Evolutionary conservation across 1,284 basidiomycete species (phyloP).

Genomic region (Naganishia liquefaciens): DNA sequence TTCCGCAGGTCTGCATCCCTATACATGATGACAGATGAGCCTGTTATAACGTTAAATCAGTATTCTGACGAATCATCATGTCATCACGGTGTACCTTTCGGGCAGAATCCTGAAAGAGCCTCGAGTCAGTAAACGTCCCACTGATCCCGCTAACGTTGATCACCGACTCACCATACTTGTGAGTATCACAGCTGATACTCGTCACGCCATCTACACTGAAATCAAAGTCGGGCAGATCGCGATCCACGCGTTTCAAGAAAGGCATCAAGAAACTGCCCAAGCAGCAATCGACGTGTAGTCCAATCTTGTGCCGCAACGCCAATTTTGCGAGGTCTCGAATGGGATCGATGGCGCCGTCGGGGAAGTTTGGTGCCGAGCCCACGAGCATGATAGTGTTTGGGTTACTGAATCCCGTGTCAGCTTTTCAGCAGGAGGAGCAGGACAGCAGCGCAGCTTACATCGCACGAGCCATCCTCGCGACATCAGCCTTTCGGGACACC

Average conservation of each 20-base stretch:
- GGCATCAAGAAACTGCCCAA: slow-evolving; percentile 89
- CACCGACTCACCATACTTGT: slow-evolving; percentile 64
- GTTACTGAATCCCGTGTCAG: slow-evolving; percentile 40
- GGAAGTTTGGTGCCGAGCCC: slow-evolving; percentile 88
- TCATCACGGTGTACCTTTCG: slow-evolving; percentile 60
- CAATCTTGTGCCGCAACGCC: slow-evolving; percentile 73
- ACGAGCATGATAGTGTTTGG: slow-evolving; percentile 66
- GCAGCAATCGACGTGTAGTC: slow-evolving; percentile 92
- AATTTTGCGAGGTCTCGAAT: slow-evolving; percentile 77
- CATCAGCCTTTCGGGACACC: slow-evolving; percentile 74
- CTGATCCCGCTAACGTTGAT: not conserved
- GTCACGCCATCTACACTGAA: slow-evolving; percentile 88
- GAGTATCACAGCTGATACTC: slow-evolving; percentile 86
- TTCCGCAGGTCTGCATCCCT: slow-evolving; percentile 68
- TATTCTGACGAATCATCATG: not conserved
- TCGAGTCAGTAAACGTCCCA: not conserved
- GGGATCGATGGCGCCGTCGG: slow-evolving; percentile 86
- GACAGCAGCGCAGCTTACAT: slow-evolving; percentile 63
- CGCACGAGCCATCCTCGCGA: slow-evolving; percentile 76
- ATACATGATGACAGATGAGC: slow-evolving; percentile 94
- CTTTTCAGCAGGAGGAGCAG: not conserved
- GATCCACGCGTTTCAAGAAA: slow-evolving; percentile 68
- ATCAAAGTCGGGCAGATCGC: slow-evolving; percentile 63
- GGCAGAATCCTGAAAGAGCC: slow-evolving; percentile 45
- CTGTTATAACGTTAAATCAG: slow-evolving; percentile 54